A percentile compares a stretch with the other conserved stretches of the same genome.
These are phyloP conservation scores for Lagenaria siceraria DNA, from an alignment of 306 rosid genomes.

Conservation along the genomic window DNA sequence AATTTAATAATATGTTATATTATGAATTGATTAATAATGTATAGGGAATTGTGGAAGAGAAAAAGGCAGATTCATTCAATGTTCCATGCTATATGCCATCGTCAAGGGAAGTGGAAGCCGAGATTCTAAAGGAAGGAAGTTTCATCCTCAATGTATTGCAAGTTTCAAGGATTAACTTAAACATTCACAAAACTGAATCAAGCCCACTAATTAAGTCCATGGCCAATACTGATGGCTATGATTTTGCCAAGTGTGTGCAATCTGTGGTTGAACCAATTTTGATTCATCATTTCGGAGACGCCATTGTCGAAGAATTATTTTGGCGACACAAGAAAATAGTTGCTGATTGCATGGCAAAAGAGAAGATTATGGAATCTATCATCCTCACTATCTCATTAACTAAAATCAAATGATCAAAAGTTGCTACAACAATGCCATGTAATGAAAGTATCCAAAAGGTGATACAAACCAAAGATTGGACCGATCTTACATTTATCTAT, in stretches of 20 bases:
- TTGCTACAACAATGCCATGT: no score
- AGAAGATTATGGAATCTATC: background rate
- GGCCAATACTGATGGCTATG: background rate
- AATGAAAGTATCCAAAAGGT: no score
- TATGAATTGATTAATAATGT: no score
- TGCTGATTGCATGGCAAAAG: background rate
- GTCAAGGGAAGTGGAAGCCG: background rate
- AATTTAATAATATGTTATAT: no score
- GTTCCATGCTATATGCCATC: slow-evolving; percentile 21
- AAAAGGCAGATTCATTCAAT: slow-evolving; percentile 19
- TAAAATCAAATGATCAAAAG: background rate
- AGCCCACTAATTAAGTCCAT: no score
- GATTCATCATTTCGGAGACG: slow-evolving; percentile 14
- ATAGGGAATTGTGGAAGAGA: slow-evolving; percentile 25
- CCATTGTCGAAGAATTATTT: slow-evolving; percentile 23
- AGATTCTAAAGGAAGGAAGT: background rate
- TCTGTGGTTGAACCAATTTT: slow-evolving; percentile 29
- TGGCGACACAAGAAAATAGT: slow-evolving; percentile 4
- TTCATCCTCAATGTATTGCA: background rate
- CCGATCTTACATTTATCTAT: no score
- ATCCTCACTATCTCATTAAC: background rate
- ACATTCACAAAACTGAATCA: background rate
- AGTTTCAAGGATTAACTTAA: background rate
- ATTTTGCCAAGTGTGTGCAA: slow-evolving; percentile 8
- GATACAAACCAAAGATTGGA: no score